Evolutionary conservation across 2,329 filamentous ascomycete genomes (phyloP), one percentile per base, ranked within the genome.

Genomic region (Trichoderma sp.): DNA sequence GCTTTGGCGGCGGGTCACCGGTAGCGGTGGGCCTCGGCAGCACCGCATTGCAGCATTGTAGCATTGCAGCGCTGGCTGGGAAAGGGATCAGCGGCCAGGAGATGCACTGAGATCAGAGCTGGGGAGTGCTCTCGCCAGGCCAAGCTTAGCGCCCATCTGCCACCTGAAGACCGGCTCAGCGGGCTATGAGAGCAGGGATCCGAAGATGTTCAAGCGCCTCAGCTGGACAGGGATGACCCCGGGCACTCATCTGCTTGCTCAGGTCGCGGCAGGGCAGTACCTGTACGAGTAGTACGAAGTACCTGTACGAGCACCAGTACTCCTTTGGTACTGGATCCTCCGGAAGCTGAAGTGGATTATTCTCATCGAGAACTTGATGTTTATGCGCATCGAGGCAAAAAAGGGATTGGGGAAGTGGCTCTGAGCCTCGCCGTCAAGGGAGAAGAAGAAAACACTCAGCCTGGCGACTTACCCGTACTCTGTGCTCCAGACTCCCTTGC

Each of bases 1-100:
- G 57, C 43, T 73, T 71, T 71, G 71, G 68, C 68, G 53, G 68
- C 71, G 71, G 71, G 55, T 34, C 68, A 58, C 62, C 71, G 43
- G 63, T 43, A 68, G 55, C 34, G 63, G 32, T 67, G 53, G 53
- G 32, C 65, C 47, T 50, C 32, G 57, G 66, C 71, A 28, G 59
- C 69, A 66, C 32, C 59, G 70, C 70, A 71, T 68, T 59, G 62
- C 70, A 71, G 58, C 55, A 64, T 39, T 61, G 69, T 64, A 63
- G 57, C 64, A 64, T 39, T 61, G 63, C 70, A 62, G 64, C 64
- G 30, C 43, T 55, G 50, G 59, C 66, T 53, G 30, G 55, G 71
- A 61, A 70, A 39, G 64, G 57, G 71, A 72, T 72, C 71, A 66
- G 39, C 71, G 20, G 53, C 53, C 65, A 47, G 53, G 32, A 30